Evolutionary conservation across 1,284 basidiomycete species (phyloP).

Genomic region (Trichosporon sp.): DNA sequence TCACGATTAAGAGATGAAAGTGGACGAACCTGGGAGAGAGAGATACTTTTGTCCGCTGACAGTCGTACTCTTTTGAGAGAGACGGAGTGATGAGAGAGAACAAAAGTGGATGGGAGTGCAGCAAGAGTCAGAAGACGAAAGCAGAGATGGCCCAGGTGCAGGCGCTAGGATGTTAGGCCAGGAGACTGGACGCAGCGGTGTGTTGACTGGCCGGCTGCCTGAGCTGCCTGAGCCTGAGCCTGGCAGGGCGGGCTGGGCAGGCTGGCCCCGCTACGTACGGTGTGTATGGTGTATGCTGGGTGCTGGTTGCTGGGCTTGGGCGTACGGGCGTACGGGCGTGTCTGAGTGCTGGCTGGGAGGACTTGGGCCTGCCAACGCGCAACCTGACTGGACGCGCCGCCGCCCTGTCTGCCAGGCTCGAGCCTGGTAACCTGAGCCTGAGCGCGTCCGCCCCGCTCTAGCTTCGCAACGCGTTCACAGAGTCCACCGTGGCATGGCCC

Average conservation of each 20-base stretch:
- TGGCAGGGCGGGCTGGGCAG: no score
- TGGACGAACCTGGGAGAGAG: constrained; percentile 21
- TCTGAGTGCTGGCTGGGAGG: neutral
- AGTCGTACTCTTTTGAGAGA: constrained; percentile 15
- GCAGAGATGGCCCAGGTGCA: constrained; percentile 5
- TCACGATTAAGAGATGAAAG: constrained; percentile 13
- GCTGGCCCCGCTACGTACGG: no score
- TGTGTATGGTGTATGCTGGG: no score
- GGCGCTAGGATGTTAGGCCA: constrained; percentile 16
- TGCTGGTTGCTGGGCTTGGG: neutral
- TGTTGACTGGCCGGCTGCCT: constrained; percentile 14
- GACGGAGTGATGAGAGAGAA: constrained; percentile 6
- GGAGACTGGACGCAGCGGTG: constrained; percentile 3
- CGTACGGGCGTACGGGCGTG: constrained; percentile 7
- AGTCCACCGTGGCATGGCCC: neutral
- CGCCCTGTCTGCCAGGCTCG: neutral
- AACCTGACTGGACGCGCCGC: constrained; percentile 15
- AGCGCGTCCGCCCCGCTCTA: constrained; percentile 6
- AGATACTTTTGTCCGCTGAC: constrained; percentile 14
- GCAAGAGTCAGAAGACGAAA: constrained; percentile 18
- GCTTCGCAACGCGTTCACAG: neutral
- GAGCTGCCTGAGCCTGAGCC: neutral
- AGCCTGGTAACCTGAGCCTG: constrained; percentile 4
- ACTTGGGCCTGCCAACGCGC: constrained; percentile 6
- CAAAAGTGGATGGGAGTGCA: constrained; percentile 4